Conservation (phyloP, 1,139 yeast species). For the Scheffersomyces titani region DNA sequence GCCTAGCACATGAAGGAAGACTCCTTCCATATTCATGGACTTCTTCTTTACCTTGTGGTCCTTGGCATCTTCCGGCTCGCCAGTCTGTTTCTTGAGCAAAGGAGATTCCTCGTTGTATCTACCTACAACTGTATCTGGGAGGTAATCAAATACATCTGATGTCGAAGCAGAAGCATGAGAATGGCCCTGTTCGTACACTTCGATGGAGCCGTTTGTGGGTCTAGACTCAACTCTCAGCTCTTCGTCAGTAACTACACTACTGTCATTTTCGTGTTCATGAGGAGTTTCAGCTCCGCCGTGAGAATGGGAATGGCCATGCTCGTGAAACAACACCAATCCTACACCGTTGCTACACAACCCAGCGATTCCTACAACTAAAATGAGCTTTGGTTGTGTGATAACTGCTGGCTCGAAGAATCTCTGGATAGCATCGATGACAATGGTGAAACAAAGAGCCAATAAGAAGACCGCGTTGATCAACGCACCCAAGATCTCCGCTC, state of each 20-base stretch:
- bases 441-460: constrained; percentile 88
- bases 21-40: constrained; percentile 96
- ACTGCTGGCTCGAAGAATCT: constrained; percentile 80
- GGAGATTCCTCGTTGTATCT: constrained; percentile 33
- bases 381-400: constrained; percentile 76
- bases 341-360: constrained; percentile 82
- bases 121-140: constrained; percentile 43
- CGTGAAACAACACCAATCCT: constrained; percentile 88
- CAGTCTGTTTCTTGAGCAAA: constrained; percentile 20
- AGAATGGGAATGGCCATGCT: constrained; percentile 74
- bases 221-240: constrained; percentile 28
- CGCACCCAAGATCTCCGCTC: constrained; percentile 95
- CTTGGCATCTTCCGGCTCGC: constrained; percentile 9
- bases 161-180: constrained; percentile 28
- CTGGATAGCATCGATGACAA: constrained; percentile 89
- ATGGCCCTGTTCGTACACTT: constrained; percentile 9
- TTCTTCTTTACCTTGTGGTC: constrained; percentile 29
- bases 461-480: constrained; percentile 89
- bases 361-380: constrained; percentile 76
- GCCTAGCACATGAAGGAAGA: constrained; percentile 90
- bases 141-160: constrained; percentile 32
- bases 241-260: constrained; percentile 15
- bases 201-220: constrained; percentile 2
- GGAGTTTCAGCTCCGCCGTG: constrained; percentile 28
- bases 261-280: constrained; percentile 19